Conservation (phyloP, 2,329 filamentous ascomycete species). For the Aspergillus sp. region DNA sequence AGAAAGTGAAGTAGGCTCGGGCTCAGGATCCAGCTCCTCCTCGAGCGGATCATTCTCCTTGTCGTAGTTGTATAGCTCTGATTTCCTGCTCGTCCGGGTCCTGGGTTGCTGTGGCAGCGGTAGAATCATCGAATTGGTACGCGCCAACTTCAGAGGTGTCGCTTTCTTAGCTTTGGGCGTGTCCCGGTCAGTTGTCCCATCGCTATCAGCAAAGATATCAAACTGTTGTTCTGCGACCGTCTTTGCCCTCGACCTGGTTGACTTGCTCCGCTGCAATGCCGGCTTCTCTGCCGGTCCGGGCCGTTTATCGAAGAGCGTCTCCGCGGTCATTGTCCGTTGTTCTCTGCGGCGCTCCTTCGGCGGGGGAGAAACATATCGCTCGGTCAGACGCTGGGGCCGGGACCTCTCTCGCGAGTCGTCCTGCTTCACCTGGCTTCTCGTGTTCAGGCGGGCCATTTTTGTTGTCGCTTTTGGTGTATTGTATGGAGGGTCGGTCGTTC, state of each 20-base stretch:
- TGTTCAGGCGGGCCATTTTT: constrained; percentile 30
- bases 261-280: constrained; percentile 11
- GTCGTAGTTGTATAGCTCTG: constrained; percentile 32
- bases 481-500: neutral
- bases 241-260: constrained; percentile 20
- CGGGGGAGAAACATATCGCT: constrained; percentile 2
- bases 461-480: neutral
- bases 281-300: constrained; percentile 11
- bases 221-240: constrained; percentile 22
- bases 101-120: constrained; percentile 25
- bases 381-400: neutral
- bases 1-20: constrained; percentile 10
- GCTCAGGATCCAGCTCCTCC: constrained; percentile 15
- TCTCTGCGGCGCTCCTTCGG: constrained; percentile 6
- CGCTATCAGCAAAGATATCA: constrained; percentile 32
- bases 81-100: constrained; percentile 24
- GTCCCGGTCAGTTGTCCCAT: constrained; percentile 20
- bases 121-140: constrained; percentile 36
- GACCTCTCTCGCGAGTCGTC: neutral
- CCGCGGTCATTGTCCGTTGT: constrained; percentile 10
- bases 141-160: constrained; percentile 28
- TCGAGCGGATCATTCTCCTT: constrained; percentile 35
- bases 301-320: constrained; percentile 8
- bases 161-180: constrained; percentile 24
- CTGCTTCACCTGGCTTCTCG: constrained; percentile 20